These are phyloP conservation scores for Platanthera guangdongensis DNA, from an alignment of 106 monocot species.

Conservation along the genomic window DNA sequence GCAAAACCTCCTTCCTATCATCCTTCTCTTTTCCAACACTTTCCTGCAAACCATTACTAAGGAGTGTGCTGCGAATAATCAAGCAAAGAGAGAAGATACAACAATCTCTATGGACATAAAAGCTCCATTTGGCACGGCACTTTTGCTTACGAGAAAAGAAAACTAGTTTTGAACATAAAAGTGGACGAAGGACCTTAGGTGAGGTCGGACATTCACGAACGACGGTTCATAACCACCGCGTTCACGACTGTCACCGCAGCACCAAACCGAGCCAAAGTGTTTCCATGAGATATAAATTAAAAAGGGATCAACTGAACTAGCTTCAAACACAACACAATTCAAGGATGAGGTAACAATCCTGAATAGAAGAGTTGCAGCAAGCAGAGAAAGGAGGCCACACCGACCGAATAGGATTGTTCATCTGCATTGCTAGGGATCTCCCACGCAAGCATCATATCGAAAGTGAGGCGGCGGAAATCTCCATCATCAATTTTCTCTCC, in stretches of 20 bases:
- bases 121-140: not conserved
- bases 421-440: slow-evolving; percentile 33
- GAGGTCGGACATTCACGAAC: too few relatives aligned
- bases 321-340: too few relatives aligned
- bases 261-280: too few relatives aligned
- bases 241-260: too few relatives aligned
- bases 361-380: too few relatives aligned
- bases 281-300: too few relatives aligned
- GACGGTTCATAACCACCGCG: too few relatives aligned
- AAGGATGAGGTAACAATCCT: too few relatives aligned
- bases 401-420: slow-evolving; percentile 28
- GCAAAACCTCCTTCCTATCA: slow-evolving; percentile 28
- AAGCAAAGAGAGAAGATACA: not conserved
- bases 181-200: too few relatives aligned
- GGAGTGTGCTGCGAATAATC: not conserved
- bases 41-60: slow-evolving; percentile 30
- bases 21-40: slow-evolving; percentile 61
- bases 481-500: slow-evolving; percentile 45
- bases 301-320: too few relatives aligned
- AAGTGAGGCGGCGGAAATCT: slow-evolving; percentile 66
- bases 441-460: slow-evolving; percentile 93
- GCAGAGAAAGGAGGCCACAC: not conserved
- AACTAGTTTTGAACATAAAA: too few relatives aligned
- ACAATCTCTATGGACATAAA: not conserved
- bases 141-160: not conserved